These are phyloP conservation scores for Sarocladium oryzae DNA, from an alignment of 2,329 filamentous ascomycete genomes.

Conservation along the genomic window DNA sequence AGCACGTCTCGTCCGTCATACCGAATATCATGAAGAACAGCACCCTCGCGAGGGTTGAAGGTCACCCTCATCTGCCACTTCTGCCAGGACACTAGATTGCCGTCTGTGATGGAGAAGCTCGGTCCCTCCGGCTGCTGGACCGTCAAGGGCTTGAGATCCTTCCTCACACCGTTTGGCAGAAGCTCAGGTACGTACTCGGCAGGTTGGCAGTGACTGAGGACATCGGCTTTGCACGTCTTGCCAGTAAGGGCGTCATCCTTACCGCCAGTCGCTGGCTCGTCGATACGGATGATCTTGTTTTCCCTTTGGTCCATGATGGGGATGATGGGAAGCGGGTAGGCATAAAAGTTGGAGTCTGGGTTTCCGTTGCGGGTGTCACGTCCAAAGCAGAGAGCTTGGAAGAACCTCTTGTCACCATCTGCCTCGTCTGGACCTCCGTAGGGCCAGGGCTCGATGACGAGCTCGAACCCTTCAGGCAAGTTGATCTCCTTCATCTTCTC, in stretches of 20 bases:
- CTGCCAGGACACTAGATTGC: slow-evolving; percentile 47
- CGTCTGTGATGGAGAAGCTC: slow-evolving; percentile 33
- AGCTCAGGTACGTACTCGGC: slow-evolving; percentile 37
- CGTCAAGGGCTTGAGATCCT: slow-evolving; percentile 54
- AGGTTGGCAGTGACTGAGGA: slow-evolving; percentile 21
- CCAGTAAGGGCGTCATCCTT: slow-evolving; percentile 17
- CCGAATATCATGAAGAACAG: slow-evolving; percentile 60
- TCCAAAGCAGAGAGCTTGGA: background rate
- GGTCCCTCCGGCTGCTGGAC: slow-evolving; percentile 30
- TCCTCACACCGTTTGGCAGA: slow-evolving; percentile 33
- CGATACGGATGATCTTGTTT: slow-evolving; percentile 25
- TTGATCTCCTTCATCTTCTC: slow-evolving; percentile 22
- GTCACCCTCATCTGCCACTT: slow-evolving; percentile 63
- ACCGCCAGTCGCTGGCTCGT: slow-evolving; percentile 27
- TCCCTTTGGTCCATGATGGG: slow-evolving; percentile 31
- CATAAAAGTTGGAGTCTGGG: slow-evolving; percentile 47
- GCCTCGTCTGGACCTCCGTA: slow-evolving; percentile 22
- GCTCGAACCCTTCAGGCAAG: slow-evolving; percentile 23
- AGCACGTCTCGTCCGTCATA: slow-evolving; percentile 61
- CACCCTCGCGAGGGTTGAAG: slow-evolving; percentile 65
- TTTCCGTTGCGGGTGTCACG: slow-evolving; percentile 22
- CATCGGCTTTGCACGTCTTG: background rate
- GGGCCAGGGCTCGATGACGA: slow-evolving; percentile 28
- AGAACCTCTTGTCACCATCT: slow-evolving; percentile 17
- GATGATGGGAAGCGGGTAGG: slow-evolving; percentile 44